Conservation (phyloP, 2,329 filamentous ascomycete species). For the Stemphylium lycopersici region DNA sequence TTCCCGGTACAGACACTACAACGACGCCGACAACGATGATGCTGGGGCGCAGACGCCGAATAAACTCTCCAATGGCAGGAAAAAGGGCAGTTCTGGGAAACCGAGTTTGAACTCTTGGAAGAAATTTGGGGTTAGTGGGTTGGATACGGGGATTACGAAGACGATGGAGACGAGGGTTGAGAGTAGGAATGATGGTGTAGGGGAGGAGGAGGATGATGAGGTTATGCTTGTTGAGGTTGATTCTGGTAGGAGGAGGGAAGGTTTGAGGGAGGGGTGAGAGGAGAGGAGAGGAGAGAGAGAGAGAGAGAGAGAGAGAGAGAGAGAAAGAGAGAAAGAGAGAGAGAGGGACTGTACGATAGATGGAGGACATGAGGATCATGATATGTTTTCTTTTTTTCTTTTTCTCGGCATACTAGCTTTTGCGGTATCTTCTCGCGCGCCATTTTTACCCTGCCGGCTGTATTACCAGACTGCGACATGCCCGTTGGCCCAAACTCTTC, state of each 20-base stretch:
- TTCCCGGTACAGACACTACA: neutral
- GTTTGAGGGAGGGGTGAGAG: neutral
- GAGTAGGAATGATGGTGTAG: neutral
- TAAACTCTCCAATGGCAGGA: neutral
- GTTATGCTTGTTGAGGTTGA: neutral
- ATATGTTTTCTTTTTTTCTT: too few relatives aligned
- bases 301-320: too few relatives aligned
- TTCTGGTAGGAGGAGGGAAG: too few relatives aligned
- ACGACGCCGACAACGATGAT: neutral
- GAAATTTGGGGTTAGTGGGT: neutral
- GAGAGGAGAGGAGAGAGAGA: too few relatives aligned
- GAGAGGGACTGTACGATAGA: too few relatives aligned
- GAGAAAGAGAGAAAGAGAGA: too few relatives aligned
- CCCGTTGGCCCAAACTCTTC: too few relatives aligned
- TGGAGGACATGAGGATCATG: too few relatives aligned
- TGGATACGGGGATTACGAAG: neutral
- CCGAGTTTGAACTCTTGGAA: neutral
- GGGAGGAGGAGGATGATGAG: neutral
- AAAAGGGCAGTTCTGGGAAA: neutral
- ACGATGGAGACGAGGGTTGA: neutral
- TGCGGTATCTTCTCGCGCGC: too few relatives aligned
- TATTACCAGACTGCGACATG: too few relatives aligned
- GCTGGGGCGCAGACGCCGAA: neutral
- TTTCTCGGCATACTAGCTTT: too few relatives aligned
- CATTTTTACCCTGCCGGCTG: too few relatives aligned